Evolutionary conservation across 2,329 filamentous ascomycete genomes (phyloP).

Genomic region (Chaetomiaceae sp.): DNA sequence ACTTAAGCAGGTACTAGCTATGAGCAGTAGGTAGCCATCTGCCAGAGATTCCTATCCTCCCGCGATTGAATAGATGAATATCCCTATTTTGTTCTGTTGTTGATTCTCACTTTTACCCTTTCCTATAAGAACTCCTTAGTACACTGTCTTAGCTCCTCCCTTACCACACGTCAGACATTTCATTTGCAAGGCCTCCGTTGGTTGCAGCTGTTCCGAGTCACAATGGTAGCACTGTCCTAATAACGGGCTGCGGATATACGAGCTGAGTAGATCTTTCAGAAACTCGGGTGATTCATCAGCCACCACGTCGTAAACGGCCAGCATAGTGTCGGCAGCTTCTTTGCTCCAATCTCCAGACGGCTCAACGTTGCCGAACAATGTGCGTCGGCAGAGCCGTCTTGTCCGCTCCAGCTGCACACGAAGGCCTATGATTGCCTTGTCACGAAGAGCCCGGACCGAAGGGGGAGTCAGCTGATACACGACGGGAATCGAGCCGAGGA

Average conservation of each 20-base stretch:
- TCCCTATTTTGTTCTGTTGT: no score
- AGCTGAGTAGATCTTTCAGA: neutral
- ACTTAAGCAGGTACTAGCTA: no score
- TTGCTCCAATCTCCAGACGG: neutral
- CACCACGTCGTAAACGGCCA: neutral
- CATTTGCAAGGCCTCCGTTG: neutral
- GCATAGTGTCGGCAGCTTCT: neutral
- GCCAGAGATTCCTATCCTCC: no score
- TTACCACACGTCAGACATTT: neutral
- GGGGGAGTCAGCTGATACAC: neutral
- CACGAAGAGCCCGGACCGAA: neutral
- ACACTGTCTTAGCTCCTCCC: neutral
- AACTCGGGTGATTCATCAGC: neutral
- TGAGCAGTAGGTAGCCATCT: no score
- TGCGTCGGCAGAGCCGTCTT: neutral
- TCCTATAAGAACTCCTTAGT: no score
- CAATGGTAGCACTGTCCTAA: neutral
- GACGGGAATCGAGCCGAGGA: neutral
- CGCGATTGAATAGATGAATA: no score
- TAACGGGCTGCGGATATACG: neutral
- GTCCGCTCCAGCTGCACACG: neutral
- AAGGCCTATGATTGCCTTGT: neutral
- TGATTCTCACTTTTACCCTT: no score
- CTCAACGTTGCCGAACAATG: neutral
- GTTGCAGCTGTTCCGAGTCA: neutral